Percentiles rank a stretch among this genome's conserved stretches.
Conservation (phyloP, 2,329 filamentous ascomycete species). For the Hypoxylon sp. region DNA sequence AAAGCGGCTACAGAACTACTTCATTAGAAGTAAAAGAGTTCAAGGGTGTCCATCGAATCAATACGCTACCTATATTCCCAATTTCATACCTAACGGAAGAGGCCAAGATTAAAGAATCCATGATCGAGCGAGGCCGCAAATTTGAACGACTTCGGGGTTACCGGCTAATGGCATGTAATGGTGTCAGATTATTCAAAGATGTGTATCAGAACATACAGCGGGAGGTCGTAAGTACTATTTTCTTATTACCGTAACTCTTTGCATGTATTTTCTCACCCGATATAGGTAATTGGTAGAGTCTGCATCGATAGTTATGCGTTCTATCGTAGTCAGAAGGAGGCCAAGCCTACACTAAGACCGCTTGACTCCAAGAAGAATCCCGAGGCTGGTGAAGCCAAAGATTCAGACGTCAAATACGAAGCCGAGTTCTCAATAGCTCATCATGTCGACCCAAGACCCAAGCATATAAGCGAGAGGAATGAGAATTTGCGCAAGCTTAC, state of each 20-base stretch:
- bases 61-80: constrained; percentile 52
- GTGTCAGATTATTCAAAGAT: constrained; percentile 52
- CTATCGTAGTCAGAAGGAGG: constrained; percentile 52
- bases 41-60: constrained; percentile 50
- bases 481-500: constrained; percentile 52
- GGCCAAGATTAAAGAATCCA: constrained; percentile 45
- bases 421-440: not conserved
- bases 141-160: constrained; percentile 56
- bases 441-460: constrained; percentile 4
- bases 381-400: not conserved
- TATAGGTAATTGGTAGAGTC: constrained; percentile 51
- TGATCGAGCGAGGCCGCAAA: constrained; percentile 54
- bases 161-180: constrained; percentile 52
- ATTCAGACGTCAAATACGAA: not conserved
- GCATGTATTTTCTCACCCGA: not conserved
- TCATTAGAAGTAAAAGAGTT: constrained; percentile 50
- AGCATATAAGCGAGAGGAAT: constrained; percentile 31
- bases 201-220: not conserved
- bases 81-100: constrained; percentile 50
- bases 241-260: no score
- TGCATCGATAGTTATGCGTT: constrained; percentile 58
- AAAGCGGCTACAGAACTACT: constrained; percentile 51
- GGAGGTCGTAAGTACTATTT: not conserved
- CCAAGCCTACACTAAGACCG: constrained; percentile 51
- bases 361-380: constrained; percentile 12